Percentiles rank a stretch among this genome's conserved stretches.
Evolutionary conservation across 2,329 filamentous ascomycete genomes (phyloP).

Genomic region (Fusarium pseudonygamai): DNA sequence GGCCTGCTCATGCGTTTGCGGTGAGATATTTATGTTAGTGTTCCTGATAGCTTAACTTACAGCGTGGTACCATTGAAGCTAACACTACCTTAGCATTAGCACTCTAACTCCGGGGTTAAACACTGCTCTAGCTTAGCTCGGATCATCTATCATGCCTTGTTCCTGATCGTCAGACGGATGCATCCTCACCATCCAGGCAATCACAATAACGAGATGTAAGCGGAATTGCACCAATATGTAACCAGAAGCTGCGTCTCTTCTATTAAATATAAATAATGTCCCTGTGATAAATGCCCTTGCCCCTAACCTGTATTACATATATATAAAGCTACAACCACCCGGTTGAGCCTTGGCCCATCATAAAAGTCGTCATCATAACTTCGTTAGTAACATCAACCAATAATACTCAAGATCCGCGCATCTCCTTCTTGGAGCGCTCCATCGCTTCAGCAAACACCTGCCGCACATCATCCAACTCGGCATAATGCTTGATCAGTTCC

Average conservation of each 20-base stretch:
- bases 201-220: neutral
- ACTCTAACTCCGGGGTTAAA: neutral
- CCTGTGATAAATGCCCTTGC: neutral
- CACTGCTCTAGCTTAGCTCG: conserved; percentile 12
- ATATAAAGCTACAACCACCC: neutral
- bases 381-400: conserved; percentile 10
- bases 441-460: conserved; percentile 18
- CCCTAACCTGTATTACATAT: neutral
- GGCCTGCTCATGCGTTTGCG: conserved; percentile 7
- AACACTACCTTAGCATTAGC: neutral
- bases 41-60: conserved; percentile 7
- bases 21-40: conserved; percentile 15
- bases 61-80: neutral
- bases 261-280: conserved; percentile 6
- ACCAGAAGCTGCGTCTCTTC: neutral
- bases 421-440: conserved; percentile 26
- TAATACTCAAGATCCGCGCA: conserved; percentile 2
- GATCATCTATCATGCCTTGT: conserved; percentile 11
- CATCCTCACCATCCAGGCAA: neutral
- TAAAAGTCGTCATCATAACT: conserved; percentile 21
- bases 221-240: neutral
- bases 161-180: conserved; percentile 3
- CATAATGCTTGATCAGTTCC: conserved; percentile 18
- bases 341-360: conserved; percentile 1
- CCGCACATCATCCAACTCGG: conserved; percentile 24